Evolutionary conservation across 2,329 filamentous ascomycete species (phyloP), one percentile per base, ranked within the genome.

Genomic region (Aspergillus sp.): DNA sequence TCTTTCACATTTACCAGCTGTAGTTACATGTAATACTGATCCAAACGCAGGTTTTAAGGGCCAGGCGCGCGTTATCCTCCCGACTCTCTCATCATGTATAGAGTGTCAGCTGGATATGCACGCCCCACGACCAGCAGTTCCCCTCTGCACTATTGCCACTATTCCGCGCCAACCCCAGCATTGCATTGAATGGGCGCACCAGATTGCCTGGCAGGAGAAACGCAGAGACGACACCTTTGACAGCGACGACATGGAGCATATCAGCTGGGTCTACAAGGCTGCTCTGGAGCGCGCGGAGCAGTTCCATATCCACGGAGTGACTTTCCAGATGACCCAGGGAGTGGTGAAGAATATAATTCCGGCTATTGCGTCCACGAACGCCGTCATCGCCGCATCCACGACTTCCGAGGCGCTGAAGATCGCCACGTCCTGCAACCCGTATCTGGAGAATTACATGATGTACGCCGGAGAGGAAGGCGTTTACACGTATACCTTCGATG

Each of bases 281-380:
- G 86, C 91, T 0, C 71, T 89, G 11, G 63, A 73, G 29, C 82
- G 91, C 22, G 86, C 91, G 1, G 61, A 79, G 36, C 84, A 98
- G 53, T 98, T 93, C 64, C 80, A 82, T 48, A 98, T 98, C 47
- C 61, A 77, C 0, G 93, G 91, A 6, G 85, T 98, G 36, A 96
- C 91, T 1, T 98, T 98, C 60, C 81, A 84, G 4, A 78, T 95
- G 59, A 95, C 93, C 0, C 91, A 98, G 57, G 93, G 91, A 35
- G 93, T 96, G 2, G 86, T 98, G 50, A 98, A 98, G 64, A 98
- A 98, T 62, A 98, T 98, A 60, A 98, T 98, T 40, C 91, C 91
- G 0, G 93, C 91, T 16, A 98, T 98, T 51, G 91, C 91, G 12
- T 94, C 86, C 1, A 98, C 91, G 5, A 98, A 98, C 56, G 89